Base-by-base conservation (phyloP, 2,329 filamentous ascomycete species). In the Cercospora zeina region DNA sequence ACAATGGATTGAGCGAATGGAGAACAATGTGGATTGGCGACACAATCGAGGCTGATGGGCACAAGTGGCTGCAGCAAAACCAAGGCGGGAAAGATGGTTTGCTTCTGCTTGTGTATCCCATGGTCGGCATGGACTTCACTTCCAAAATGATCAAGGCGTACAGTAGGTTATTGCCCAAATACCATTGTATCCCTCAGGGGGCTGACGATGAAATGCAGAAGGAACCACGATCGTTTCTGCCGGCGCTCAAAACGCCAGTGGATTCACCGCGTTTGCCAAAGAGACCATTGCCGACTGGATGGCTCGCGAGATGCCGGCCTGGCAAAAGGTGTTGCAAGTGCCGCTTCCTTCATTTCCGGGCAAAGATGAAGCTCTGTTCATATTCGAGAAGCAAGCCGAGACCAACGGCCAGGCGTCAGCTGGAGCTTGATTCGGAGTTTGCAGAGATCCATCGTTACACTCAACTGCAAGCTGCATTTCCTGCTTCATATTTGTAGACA, bases 301-400 rank as follows among this genome's bases (percentile, higher is more conserved):
- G 77, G 81, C 76, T 63, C 77, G 73, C 53, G 83, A 87, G 70
- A 81, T 84, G 70, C 65, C 68, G 68, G 73, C 71, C 27, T 91
- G 86, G 83, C 79, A 81, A 54, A 82, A 83, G 73, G 79, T 84
- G 2, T 80, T 84, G 13, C 86, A 89, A 77, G 80, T 91, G 64
- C 82, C 88, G 3, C 73, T 92, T 71, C 88, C 88, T 21, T 90
- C 87, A 73, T 91, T 91, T 75, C 85, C 88, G 2, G 89, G 87
- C 30, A 91, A 91, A 74, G 89, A 92, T 69, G 89, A 92, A 76
- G 89, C 86, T 0, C 70, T 91, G 59, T 91, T 87, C 74, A 81
- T 90, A 19, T 91, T 88, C 58, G 72, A 76, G 68, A 75, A 69
- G 64, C 62, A 62, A 39, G 30, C 31, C 13, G 39, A 60, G 57